A percentile compares a stretch with the other conserved stretches of the same genome.
Conservation (phyloP, 768 basidiomycete species). For the Suillus weaverae region DNA sequence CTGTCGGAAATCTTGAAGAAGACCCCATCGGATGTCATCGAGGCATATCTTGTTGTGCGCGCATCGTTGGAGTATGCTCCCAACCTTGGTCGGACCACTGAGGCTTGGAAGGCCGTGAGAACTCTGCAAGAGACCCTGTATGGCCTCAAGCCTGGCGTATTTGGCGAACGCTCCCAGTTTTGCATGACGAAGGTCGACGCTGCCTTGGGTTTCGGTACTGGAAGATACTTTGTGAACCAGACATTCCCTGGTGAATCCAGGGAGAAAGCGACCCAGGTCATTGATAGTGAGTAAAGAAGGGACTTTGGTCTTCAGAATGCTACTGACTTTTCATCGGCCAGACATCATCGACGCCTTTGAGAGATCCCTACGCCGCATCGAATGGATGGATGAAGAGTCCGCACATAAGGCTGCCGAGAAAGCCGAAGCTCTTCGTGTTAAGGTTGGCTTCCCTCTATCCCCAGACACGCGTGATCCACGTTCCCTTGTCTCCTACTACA, state of each 20-base stretch:
- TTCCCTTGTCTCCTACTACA: slow-evolving; percentile 76
- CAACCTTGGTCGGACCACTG: slow-evolving; percentile 71
- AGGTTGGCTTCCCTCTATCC: slow-evolving; percentile 90
- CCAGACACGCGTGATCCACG: slow-evolving; percentile 76
- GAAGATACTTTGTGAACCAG: slow-evolving; percentile 85
- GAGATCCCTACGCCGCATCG: slow-evolving; percentile 63
- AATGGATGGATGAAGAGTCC: slow-evolving; percentile 92
- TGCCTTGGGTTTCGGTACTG: slow-evolving; percentile 85
- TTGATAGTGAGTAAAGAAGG: slow-evolving; percentile 52
- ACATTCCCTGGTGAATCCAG: slow-evolving; percentile 80
- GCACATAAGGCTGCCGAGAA: slow-evolving; percentile 83
- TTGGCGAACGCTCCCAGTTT: slow-evolving; percentile 80
- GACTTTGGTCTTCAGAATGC: neutral
- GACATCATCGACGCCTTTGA: slow-evolving; percentile 86
- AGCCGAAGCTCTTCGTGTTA: slow-evolving; percentile 59
- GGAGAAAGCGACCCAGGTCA: slow-evolving; percentile 79
- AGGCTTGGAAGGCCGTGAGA: slow-evolving; percentile 76
- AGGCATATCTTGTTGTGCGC: slow-evolving; percentile 85
- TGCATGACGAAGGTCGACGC: slow-evolving; percentile 74
- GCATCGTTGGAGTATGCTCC: slow-evolving; percentile 68
- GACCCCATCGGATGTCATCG: slow-evolving; percentile 69
- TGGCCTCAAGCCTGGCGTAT: slow-evolving; percentile 85
- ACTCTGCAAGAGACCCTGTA: slow-evolving; percentile 68
- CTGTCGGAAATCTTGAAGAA: slow-evolving; percentile 68
- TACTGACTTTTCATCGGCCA: slow-evolving; percentile 30